Conservation (phyloP, 345 rosid species). For the Balakata baccata region DNA sequence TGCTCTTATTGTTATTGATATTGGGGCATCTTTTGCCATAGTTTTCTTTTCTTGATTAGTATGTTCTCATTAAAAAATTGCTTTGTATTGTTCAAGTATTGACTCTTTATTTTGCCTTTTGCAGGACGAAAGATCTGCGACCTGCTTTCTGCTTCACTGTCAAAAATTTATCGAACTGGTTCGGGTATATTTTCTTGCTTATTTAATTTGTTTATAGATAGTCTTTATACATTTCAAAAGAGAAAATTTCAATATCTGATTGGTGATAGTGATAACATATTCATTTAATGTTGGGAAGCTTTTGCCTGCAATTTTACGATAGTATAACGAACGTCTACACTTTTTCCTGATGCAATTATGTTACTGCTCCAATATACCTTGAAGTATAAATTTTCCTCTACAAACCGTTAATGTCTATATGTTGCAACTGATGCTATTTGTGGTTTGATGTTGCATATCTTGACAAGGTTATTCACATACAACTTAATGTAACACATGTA, state of each 20-base stretch:
- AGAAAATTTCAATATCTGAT: no score
- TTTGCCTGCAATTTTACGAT: no score
- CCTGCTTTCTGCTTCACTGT: constrained; percentile 82
- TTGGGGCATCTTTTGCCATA: not conserved
- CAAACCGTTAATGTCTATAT: not conserved
- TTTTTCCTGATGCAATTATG: no score
- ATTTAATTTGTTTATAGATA: not conserved
- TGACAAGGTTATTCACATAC: not conserved
- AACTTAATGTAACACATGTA: constrained; percentile 17
- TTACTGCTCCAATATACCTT: no score
- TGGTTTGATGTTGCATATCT: not conserved
- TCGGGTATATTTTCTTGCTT: constrained; percentile 51
- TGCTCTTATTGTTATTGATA: not conserved
- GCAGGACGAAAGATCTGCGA: constrained; percentile 87
- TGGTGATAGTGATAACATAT: no score
- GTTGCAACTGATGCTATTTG: no score
- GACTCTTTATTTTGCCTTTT: constrained; percentile 24
- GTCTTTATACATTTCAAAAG: not conserved
- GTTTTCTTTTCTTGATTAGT: not conserved
- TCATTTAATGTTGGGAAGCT: no score
- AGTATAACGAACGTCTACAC: no score
- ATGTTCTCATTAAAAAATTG: not conserved
- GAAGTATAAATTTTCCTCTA: no score
- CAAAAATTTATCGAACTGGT: constrained; percentile 87
- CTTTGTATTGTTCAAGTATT: constrained; percentile 2